A percentile compares a stretch with the other conserved stretches of the same genome.
Evolutionary conservation across 352 stramenopile species (phyloP).

Genomic region (Halophytophthora polymorphica): DNA sequence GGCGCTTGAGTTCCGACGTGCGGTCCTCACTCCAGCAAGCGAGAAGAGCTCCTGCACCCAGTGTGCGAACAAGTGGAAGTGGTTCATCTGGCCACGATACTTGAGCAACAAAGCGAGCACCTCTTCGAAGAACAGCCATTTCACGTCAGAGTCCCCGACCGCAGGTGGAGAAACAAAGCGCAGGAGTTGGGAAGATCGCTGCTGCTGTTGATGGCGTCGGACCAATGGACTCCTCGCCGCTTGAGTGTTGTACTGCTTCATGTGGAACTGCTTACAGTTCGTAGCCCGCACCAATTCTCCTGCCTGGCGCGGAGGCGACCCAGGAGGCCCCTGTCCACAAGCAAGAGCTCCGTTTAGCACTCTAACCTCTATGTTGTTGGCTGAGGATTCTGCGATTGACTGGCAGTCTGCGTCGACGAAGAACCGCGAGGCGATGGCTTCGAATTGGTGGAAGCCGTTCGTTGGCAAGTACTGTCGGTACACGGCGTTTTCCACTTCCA

Average conservation of each 20-base stretch:
- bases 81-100: slow-evolving; percentile 57
- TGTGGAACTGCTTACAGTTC: slow-evolving; percentile 65
- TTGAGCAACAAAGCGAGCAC: slow-evolving; percentile 55
- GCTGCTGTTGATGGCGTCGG: slow-evolving; percentile 22
- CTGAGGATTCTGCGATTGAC: slow-evolving; percentile 4
- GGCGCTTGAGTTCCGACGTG: not conserved
- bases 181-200: slow-evolving; percentile 2
- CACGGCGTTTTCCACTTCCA: slow-evolving; percentile 53
- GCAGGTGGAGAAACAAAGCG: slow-evolving; percentile 3
- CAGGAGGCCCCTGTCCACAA: slow-evolving; percentile 13
- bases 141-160: not conserved
- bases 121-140: slow-evolving; percentile 61
- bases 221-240: slow-evolving; percentile 49
- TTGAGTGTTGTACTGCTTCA: slow-evolving; percentile 42
- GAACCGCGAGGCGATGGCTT: slow-evolving; percentile 43
- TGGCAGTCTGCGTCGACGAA: slow-evolving; percentile 26
- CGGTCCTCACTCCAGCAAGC: slow-evolving; percentile 12
- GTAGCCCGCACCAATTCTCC: slow-evolving; percentile 32
- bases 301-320: slow-evolving; percentile 10
- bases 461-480: slow-evolving; percentile 57
- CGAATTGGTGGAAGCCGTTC: slow-evolving; percentile 44
- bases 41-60: slow-evolving; percentile 58
- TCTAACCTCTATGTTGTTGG: not conserved
- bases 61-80: slow-evolving; percentile 60
- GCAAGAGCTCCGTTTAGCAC: not conserved